Base-by-base conservation (phyloP, 441 rosid genomes). In the Hura crepitans region DNA sequence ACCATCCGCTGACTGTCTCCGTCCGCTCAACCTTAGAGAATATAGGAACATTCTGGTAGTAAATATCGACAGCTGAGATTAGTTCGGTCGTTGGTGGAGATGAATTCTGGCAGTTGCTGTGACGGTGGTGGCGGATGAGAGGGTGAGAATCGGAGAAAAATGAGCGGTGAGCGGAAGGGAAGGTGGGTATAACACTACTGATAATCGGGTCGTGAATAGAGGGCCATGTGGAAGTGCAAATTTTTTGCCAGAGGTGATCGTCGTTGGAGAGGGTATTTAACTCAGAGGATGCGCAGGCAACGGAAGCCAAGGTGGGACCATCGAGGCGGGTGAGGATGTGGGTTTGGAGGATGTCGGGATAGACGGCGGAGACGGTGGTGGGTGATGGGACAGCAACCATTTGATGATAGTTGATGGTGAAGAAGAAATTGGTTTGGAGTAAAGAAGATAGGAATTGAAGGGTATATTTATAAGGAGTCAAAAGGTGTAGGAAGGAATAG, bases 11-110 rank as follows among this genome's bases (percentile, higher is more conserved):
- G 27, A 30, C 72, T 2, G 84, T 86, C 42, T 82, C 87, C 11
- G 74, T 78, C 60, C 70, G 81, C 53, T 69, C 82, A 7, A 85
- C 85, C 49, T 79, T 85, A 0, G 97, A 87, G 71, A 78, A 79
- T 20, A 93, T 75, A 0, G 83, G 49, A 20, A 74, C 39, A 50
- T 77, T 78, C 45, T 57, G 67, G 60, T 84, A 88, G 66, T 70
- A 80, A 37, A 93, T 30, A 79, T 93, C 98, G 2, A 93, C 96
- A 60, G 94, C 93, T 0, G 90, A 91, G 76, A 93, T 81, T 1
- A 91, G 35, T 14, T 70, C 77, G 5, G 27, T 33, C 3, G 72
- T n/a, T 5, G 79, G 28, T 1, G 63, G 42, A 27, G 62, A 17
- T 0, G 68, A 49, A 35, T 61, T 60, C 39, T 15, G 46, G 12